Conservation (phyloP, 192 early-diverging fungal genomes). For the Coemansia sp. region DNA sequence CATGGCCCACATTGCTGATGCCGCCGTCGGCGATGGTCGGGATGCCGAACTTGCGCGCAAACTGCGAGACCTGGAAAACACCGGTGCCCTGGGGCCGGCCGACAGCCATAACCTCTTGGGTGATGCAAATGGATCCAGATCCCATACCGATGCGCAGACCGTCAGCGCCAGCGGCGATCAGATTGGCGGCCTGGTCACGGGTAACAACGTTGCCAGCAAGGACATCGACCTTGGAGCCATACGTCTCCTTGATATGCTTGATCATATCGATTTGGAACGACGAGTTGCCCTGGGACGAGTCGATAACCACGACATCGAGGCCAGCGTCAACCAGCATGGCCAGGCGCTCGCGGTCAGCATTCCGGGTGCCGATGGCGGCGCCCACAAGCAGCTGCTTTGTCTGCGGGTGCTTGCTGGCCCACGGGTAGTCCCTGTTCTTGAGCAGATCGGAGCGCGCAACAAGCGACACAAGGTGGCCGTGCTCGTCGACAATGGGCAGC, state of each 20-base stretch:
- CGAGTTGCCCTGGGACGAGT: constrained; percentile 97
- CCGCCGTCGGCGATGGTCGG: constrained; percentile 98
- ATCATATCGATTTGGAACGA: constrained; percentile 94
- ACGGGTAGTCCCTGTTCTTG: constrained; percentile 95
- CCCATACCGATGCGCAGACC: constrained; percentile 97
- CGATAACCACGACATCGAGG: constrained; percentile 93
- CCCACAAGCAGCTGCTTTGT: constrained; percentile 93
- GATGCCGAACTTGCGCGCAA: constrained; percentile 88
- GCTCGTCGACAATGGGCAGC: constrained; percentile 87
- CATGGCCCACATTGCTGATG: constrained; percentile 95
- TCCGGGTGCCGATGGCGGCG: constrained; percentile 90
- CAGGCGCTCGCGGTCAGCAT: constrained; percentile 83
- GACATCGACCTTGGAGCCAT: constrained; percentile 73
- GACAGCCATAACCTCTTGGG: constrained; percentile 98
- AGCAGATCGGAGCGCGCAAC: constrained; percentile 93
- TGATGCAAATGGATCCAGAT: constrained; percentile 96
- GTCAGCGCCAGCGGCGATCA: constrained; percentile 94
- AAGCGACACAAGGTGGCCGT: constrained; percentile 83
- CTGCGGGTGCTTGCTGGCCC: constrained; percentile 76
- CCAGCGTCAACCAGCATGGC: constrained; percentile 87
- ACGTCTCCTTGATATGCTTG: constrained; percentile 86
- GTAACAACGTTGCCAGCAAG: constrained; percentile 98
- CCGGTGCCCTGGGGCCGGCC: constrained; percentile 97
- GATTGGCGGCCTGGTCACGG: constrained; percentile 85
- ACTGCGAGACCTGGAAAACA: constrained; percentile 94